Conservation (phyloP, 208 protist genomes). For the Crithidia fasciculata region DNA sequence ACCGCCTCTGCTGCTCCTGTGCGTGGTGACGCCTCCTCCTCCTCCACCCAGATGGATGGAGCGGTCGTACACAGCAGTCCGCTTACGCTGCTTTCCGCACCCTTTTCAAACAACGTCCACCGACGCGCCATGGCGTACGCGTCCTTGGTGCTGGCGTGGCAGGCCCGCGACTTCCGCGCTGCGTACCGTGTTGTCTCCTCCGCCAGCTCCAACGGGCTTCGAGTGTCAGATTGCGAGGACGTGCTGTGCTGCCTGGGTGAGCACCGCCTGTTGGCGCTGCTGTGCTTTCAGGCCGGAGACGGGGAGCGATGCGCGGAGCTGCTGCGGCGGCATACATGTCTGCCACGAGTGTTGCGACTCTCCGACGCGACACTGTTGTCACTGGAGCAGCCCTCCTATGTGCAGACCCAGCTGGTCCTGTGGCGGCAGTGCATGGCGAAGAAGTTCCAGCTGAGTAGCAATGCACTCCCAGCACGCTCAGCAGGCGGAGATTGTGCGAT, state of each 20-base stretch:
- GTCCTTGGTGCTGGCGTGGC: constrained; percentile 67
- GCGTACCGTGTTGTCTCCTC: constrained; percentile 52
- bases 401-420: constrained; percentile 1
- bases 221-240: constrained; percentile 68
- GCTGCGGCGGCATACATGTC: constrained; percentile 37
- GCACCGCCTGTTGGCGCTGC: constrained; percentile 71
- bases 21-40: background rate
- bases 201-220: constrained; percentile 24
- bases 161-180: constrained; percentile 62
- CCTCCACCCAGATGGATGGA: background rate
- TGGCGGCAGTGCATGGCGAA: constrained; percentile 22
- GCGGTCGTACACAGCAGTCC: background rate
- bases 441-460: background rate
- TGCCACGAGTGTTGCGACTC: constrained; percentile 3
- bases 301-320: constrained; percentile 26
- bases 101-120: background rate
- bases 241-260: constrained; percentile 59
- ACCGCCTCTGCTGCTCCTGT: background rate
- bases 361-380: background rate
- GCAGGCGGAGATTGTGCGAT: too few relatives aligned
- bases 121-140: constrained; percentile 72
- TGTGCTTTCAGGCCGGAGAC: constrained; percentile 60
- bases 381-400: background rate
- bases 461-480: background rate
- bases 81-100: background rate